Base-by-base conservation (phyloP, 1,284 basidiomycete species). In the Leccinum solheimii region DNA sequence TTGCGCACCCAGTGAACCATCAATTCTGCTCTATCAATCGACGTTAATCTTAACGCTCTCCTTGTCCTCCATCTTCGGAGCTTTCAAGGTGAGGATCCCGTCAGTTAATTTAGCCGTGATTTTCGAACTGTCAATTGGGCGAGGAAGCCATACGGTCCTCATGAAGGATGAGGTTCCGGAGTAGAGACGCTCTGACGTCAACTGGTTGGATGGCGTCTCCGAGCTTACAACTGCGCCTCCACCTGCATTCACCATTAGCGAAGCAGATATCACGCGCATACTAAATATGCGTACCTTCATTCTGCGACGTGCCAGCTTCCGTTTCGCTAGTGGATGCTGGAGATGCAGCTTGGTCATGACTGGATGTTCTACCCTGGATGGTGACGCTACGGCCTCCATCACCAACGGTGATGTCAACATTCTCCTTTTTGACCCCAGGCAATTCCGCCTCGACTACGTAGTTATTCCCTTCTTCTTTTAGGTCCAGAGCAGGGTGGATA, bases 391-490 rank as follows among this genome's bases (percentile, higher is more conserved):
- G 80, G 3, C 89, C 90, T 30, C 81, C 82, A 61, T 91, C 86
- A 8, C 87, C 87, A 63, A 92, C 79, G 16, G 83, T 81, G 55
- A 92, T 82, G 62, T 89, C 83, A 10, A 92, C 70, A 67, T 91
- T 85, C 69, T 92, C 90, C 77, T 87, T 91, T 75, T 86, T 87
- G 21, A 92, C 86, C 1, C 90, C 90, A 8, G 90, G 91, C 50
- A 92, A 71, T 69, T 92, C 91, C 1, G 90, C 90, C 69, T 91
- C 86, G 50, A 92, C 77, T 55, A 91, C 67, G 67, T 88, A 91
- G 52, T 81, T 79, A 72, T 85, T 80, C 3, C 81, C 84, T 61
- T 87, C 82, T 67, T 92, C 90, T 2, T 81, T 79, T 3, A 92
- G 73, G 63, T 92, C 87, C 11, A 91, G 77, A 0, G 85, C 82